These are phyloP conservation scores for Xylaria venustula DNA, from an alignment of 495 filamentous ascomycete species.

Conservation along the genomic window DNA sequence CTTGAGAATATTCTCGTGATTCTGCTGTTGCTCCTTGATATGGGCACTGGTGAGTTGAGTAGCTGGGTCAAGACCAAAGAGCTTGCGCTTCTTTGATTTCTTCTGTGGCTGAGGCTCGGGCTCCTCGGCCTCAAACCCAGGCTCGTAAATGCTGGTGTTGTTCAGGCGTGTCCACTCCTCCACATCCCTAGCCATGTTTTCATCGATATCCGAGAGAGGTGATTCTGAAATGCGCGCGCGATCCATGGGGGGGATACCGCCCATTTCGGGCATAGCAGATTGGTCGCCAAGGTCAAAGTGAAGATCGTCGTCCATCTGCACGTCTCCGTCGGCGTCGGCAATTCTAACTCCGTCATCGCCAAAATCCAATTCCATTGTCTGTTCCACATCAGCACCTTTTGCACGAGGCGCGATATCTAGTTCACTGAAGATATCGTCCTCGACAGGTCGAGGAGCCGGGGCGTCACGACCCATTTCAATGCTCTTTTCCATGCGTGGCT, in stretches of 20 bases:
- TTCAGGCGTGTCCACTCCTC: slow-evolving; percentile 54
- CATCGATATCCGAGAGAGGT: slow-evolving; percentile 68
- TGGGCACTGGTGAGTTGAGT: slow-evolving; percentile 55
- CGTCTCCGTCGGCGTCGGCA: slow-evolving; percentile 59
- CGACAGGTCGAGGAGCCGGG: slow-evolving; percentile 59
- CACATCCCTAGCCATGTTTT: slow-evolving; percentile 49
- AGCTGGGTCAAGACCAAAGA: slow-evolving; percentile 66
- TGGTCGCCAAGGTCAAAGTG: slow-evolving; percentile 50
- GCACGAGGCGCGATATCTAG: slow-evolving; percentile 47
- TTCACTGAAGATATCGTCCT: slow-evolving; percentile 74
- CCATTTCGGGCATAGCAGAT: slow-evolving; percentile 43
- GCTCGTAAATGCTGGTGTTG: slow-evolving; percentile 51
- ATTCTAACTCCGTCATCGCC: slow-evolving; percentile 53
- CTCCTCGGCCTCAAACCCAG: slow-evolving; percentile 51
- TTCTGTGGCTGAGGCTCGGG: slow-evolving; percentile 63
- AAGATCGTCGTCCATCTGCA: slow-evolving; percentile 60
- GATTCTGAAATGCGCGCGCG: slow-evolving; percentile 63
- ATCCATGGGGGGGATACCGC: slow-evolving; percentile 41
- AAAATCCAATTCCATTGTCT: slow-evolving; percentile 48
- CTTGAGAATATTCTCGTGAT: slow-evolving; percentile 78
- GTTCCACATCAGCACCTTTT: slow-evolving; percentile 45
- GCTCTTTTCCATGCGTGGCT: slow-evolving; percentile 55
- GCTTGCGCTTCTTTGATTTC: slow-evolving; percentile 71
- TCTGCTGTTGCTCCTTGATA: slow-evolving; percentile 76
- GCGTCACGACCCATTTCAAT: slow-evolving; percentile 86